Evolutionary conservation across 257 asterid genomes (phyloP).

Genomic region (Fraxinus americana): DNA sequence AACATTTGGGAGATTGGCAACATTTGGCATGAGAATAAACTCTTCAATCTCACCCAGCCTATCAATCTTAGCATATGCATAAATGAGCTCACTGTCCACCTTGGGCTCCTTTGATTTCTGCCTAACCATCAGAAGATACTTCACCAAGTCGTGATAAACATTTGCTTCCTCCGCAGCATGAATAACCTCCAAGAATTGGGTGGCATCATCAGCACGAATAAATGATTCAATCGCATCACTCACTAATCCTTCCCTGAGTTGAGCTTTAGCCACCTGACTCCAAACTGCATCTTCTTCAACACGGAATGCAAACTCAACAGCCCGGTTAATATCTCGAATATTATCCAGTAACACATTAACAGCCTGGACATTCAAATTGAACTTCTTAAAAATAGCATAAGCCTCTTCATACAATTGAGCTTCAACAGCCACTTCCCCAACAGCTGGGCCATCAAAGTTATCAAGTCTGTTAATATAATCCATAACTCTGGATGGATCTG

Average conservation of each 20-base stretch:
- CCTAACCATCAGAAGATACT: slow-evolving; percentile 61
- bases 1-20: slow-evolving; percentile 39
- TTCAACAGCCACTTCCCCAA: slow-evolving; percentile 98
- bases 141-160: slow-evolving; percentile 92
- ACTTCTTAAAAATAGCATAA: slow-evolving; percentile 93
- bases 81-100: slow-evolving; percentile 63
- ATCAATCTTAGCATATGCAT: slow-evolving; percentile 62
- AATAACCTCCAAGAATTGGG: slow-evolving; percentile 88
- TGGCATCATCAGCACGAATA: slow-evolving; percentile 95
- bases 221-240: slow-evolving; percentile 98
- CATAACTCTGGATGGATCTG: slow-evolving; percentile 97
- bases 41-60: slow-evolving; percentile 60
- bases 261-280: slow-evolving; percentile 99
- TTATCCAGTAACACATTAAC: slow-evolving; percentile 87
- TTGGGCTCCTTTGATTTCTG: slow-evolving; percentile 59
- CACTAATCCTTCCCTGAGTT: slow-evolving; percentile 93
- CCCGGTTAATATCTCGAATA: slow-evolving; percentile 89
- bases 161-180: slow-evolving; percentile 84
- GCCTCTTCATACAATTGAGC: slow-evolving; percentile 94
- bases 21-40: slow-evolving; percentile 45
- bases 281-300: slow-evolving; percentile 99
- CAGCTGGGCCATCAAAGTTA: slow-evolving; percentile 99
- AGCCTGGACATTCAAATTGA: slow-evolving; percentile 98
- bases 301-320: slow-evolving; percentile 97
- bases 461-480: slow-evolving; percentile 96